Base-by-base conservation (phyloP, 1,284 basidiomycete species). In the Rhodotorula sp. region DNA sequence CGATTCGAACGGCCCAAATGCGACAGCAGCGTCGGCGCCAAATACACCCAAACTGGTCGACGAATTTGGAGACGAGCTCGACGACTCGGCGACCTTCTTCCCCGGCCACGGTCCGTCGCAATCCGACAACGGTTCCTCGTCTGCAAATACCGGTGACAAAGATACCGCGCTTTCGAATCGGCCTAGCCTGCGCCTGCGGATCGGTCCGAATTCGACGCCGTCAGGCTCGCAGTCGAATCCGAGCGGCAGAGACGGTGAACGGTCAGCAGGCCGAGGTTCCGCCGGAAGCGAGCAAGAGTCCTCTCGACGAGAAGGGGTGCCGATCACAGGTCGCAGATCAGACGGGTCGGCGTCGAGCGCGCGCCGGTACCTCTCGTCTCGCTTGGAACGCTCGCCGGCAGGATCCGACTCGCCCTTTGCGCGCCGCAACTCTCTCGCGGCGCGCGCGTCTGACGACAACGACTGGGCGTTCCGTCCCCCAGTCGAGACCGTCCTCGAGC, bases 401-500 rank as follows among this genome's bases (percentile, higher is more conserved):
- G 48, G 10, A 24, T 24, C 62, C 53, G 62, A 55, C 6, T 61
- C 69, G 6, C 66, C 68, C n/a, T 57, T 68, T 45, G 64, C 67
- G 7, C 62, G 67, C 17, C 67, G 72, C n/a, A 72, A 65, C 54
- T 75, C 74, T 48, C 71, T 75, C 58, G 66, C 67, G 4, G 68
- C 67, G 18, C 67, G 74, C 22, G 73, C 66, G 55, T 55, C 66
- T 55, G 67, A 66, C 58, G 68, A 72, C 53, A 76, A 77, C 29
- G 80, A 80, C 64, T 83, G 82, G 82, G 82, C 82, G 0, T 87
- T 90, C 74, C 90, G 96, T 78, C 96, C 96, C 20, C 88, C 90
- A 45, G 89, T 95, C 0, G 96, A 99, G 79, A 91, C 92, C 77
- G 89, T 99, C 66, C 94, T 95, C 80, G 91, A 98, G 67, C 88